These are phyloP conservation scores for Pseudocercospora eumusae DNA, from an alignment of 2,329 filamentous ascomycete genomes.

Conservation along the genomic window DNA sequence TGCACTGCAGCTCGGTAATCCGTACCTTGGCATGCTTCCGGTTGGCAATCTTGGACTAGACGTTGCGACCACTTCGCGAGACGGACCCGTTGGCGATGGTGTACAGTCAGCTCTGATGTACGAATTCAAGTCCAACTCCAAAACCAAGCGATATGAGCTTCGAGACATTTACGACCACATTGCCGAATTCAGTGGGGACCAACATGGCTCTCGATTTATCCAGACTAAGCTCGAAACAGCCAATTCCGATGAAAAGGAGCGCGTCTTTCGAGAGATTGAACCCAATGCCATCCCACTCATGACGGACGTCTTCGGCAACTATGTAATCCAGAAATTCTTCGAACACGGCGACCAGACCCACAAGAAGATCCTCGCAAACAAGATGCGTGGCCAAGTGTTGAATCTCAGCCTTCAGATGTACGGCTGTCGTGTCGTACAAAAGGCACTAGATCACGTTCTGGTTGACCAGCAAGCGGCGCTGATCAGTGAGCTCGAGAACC, in stretches of 20 bases:
- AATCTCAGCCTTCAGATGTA: slow-evolving; percentile 85
- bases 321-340: slow-evolving; percentile 97
- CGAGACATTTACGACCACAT: slow-evolving; percentile 86
- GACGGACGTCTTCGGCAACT: slow-evolving; percentile 97
- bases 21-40: slow-evolving; percentile 41
- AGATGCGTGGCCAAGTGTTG: slow-evolving; percentile 84
- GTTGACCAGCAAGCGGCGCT: slow-evolving; percentile 87
- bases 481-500: slow-evolving; percentile 76
- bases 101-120: slow-evolving; percentile 73
- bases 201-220: slow-evolving; percentile 93
- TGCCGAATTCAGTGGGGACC: slow-evolving; percentile 93
- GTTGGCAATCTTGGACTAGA: slow-evolving; percentile 43
- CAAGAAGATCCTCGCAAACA: slow-evolving; percentile 80
- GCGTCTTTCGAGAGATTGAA: slow-evolving; percentile 83
- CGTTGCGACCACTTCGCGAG: slow-evolving; percentile 48
- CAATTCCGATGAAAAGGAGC: slow-evolving; percentile 93
- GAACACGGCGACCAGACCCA: slow-evolving; percentile 93
- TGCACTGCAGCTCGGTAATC: slow-evolving; percentile 39
- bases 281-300: slow-evolving; percentile 84
- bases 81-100: slow-evolving; percentile 61
- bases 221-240: slow-evolving; percentile 89
- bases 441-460: slow-evolving; percentile 86
- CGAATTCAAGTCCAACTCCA: slow-evolving; percentile 75
- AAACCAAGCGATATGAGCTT: slow-evolving; percentile 74
- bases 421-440: slow-evolving; percentile 92